Evolutionary conservation across 768 basidiomycete species (phyloP), one percentile per base, ranked within the genome.

Genomic region (Russula earlei): DNA sequence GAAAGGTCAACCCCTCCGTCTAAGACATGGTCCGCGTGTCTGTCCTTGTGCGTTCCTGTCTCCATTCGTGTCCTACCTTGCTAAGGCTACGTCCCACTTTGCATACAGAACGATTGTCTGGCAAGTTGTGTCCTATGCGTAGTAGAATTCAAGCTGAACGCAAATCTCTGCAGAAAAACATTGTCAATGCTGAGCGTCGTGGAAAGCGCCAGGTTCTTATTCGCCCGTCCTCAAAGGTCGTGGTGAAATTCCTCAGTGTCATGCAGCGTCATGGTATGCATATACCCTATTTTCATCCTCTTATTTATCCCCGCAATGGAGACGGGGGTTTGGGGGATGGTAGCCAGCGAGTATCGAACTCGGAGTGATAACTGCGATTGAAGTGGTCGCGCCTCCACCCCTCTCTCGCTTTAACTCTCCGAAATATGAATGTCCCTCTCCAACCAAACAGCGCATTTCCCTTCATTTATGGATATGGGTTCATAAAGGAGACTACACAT

Each of bases 201-300:
- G 96, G 96, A 68, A 99, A 99, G 80, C 91, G 96, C 67, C 96
- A 99, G 77, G 96, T 99, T 60, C 86, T 99, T 66, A 83, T 99
- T 73, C 85, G 95, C 49, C 96, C 96, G 54, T 91, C 89, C 4
- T 95, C 92, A 63, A 99, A 99, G 77, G 96, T 99, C 71, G 83
- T 97, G 62, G 86, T 99, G 64, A 96, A 96, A 74, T 96, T 97
- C 76, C 77, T 99, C 64, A 87, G 84, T 63, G 96, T 98, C 68
- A 97, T 98, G 91, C 96, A 99, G 75, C 88, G 94, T 64, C 95
- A 98, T 76, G 96, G 95, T 89, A 65, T 77, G 88, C 70, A 10
- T 40, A 54, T 34, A 11, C 41, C 38, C 34, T 5, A n/a, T 33
- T 19, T 24, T 3, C 15, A 0, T n/a, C 3, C n/a, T 36, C 37